phyloP scores from a whole-genome alignment of 2,329 filamentous ascomycete genomes.

The Apiospora rasikravindrae region DNA sequence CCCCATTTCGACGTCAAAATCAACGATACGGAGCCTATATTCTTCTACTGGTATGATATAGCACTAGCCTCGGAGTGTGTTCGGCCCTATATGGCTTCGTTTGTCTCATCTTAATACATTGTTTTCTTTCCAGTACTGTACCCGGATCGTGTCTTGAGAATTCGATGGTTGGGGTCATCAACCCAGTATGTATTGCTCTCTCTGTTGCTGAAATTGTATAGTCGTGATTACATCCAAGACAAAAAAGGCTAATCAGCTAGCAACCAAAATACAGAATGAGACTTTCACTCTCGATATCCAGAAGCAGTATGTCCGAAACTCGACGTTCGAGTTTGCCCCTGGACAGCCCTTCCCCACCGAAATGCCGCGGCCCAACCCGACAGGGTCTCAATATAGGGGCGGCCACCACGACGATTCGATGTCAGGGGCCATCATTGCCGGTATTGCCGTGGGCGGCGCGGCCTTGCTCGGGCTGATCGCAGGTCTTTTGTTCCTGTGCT shows the following conservation, averaged over 20 bases:
- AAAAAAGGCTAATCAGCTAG: background rate
- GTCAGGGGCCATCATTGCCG: background rate
- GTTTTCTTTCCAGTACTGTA: background rate
- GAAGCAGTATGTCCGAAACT: background rate
- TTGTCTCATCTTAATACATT: background rate
- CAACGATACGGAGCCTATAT: constrained; percentile 1
- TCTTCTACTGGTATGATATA: background rate
- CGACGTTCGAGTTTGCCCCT: background rate
- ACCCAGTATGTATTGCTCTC: background rate
- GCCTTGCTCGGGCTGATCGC: background rate
- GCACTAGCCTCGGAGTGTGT: background rate
- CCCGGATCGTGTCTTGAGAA: background rate
- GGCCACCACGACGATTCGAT: background rate
- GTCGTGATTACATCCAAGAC: background rate
- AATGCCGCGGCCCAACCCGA: background rate
- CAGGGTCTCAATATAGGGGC: background rate
- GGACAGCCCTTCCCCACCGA: background rate
- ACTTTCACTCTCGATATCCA: background rate
- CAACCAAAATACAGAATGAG: background rate
- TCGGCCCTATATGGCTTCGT: background rate
- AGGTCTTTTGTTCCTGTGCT: background rate
- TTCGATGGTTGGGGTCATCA: constrained; percentile 1
- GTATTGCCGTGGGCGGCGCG: background rate
- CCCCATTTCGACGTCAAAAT: constrained; percentile 2
- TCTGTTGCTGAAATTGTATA: background rate